These are phyloP conservation scores for Coemansia sp. DNA, from an alignment of 192 early-diverging fungal genomes.

Conservation along the genomic window DNA sequence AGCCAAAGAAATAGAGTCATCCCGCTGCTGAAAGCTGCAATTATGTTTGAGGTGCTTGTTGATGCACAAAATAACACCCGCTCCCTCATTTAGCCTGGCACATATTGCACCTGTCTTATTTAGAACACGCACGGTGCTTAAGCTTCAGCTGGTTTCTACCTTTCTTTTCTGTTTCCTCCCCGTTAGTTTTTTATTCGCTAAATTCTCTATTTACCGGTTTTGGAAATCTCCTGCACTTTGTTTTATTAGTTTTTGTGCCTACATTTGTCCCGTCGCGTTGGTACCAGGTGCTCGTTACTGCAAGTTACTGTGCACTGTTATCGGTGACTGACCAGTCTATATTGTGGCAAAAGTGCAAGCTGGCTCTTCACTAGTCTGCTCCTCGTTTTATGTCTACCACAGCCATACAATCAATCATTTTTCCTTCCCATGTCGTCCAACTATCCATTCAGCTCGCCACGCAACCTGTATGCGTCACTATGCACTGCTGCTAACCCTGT, in stretches of 20 bases:
- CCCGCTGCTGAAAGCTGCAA: not conserved
- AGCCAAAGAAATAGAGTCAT: not conserved
- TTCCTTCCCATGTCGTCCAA: constrained; percentile 6
- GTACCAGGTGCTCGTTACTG: not conserved
- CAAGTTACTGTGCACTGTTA: not conserved
- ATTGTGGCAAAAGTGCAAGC: not conserved
- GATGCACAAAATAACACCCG: not conserved
- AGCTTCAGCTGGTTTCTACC: not conserved
- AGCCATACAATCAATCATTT: not conserved
- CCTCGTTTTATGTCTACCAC: not conserved
- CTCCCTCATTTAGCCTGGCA: not conserved
- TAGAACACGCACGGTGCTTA: not conserved
- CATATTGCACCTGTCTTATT: not conserved
- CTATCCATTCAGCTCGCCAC: constrained; percentile 9
- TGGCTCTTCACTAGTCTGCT: not conserved
- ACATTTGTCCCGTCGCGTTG: not conserved
- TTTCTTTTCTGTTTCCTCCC: not conserved
- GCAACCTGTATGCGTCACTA: constrained; percentile 12
- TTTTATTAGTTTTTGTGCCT: not conserved
- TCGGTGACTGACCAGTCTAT: constrained; percentile 1
- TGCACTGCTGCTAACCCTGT: constrained; percentile 10
- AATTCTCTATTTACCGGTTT: not conserved
- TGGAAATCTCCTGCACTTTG: not conserved
- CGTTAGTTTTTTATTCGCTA: not conserved
- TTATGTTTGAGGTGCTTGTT: not conserved